Conservation (phyloP, 345 rosid species). For the Citrus hindsii region DNA sequence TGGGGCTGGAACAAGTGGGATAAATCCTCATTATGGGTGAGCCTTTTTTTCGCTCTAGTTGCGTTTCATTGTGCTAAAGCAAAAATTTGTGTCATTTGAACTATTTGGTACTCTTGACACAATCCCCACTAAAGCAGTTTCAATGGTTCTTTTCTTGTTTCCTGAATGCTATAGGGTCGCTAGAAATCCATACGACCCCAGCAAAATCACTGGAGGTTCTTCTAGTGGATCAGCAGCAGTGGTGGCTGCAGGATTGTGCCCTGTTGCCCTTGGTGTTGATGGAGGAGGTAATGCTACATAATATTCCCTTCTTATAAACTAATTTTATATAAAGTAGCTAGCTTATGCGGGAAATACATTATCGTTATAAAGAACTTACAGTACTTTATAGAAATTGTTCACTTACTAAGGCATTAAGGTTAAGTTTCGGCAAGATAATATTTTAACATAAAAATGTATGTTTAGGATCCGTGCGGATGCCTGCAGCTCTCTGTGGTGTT, state of each 20-base stretch:
- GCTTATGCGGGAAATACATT: too few species aligned
- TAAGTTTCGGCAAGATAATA: neutral
- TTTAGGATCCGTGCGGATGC: conserved; percentile 71
- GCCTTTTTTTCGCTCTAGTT: neutral
- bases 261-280: conserved; percentile 76
- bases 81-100: neutral
- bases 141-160: neutral
- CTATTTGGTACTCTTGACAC: neutral
- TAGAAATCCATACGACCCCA: conserved; percentile 56
- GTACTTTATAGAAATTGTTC: too few species aligned
- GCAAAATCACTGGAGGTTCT: conserved; percentile 61
- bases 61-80: neutral
- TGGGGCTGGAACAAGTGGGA: conserved; percentile 78
- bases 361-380: too few species aligned
- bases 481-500: conserved; percentile 77
- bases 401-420: accelerated
- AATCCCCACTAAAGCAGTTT: neutral
- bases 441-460: neutral
- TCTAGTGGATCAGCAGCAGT: conserved; percentile 82
- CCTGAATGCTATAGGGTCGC: conserved; percentile 30
- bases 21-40: conserved; percentile 78
- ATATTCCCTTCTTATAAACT: neutral
- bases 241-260: conserved; percentile 72
- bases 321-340: neutral
- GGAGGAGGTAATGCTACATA: conserved; percentile 58